Evolutionary conservation across 225 moss, liverwort and hornwort species (phyloP), one percentile per base, ranked within the genome.

Genomic region (Bryoerythrophyllum caledonicum): DNA sequence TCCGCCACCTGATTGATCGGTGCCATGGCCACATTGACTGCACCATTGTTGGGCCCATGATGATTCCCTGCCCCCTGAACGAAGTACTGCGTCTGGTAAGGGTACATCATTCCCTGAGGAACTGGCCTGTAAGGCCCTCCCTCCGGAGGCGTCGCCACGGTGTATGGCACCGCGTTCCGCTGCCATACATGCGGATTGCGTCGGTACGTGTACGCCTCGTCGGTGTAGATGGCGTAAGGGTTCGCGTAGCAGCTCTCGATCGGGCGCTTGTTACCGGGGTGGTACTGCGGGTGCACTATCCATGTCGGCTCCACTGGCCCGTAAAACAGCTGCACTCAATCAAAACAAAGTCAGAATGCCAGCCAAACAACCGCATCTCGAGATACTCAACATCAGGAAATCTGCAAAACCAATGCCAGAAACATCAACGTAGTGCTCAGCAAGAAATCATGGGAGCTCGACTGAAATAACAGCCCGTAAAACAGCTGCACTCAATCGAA

Each of bases 221-320:
- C 79, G 19, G 54, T 27, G 73, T 72, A 79, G 0, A 66, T 51
- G 0, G 65, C 70, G 11, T 79, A 78, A 0, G 76, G 77, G 4
- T 80, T 63, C 20, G 59, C 68, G 10, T 70, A 63, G n/a, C 10
- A 65, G 37, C 60, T 63, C 63, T 68, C 78, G 11, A 34, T 30
- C 21, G 54, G 60, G 15, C 73, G 78, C 53, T 48, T 55, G 65
- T 16, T 26, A 14, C 38, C 68, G 6, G 63, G 63, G 41, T 24
- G 49, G 51, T 19, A 14, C 13, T 67, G 82, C 38, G 77, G 68
- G 32, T 62, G 60, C n/a, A 75, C 54, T n/a, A 79, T 48, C 75
- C 75, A 76, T 10, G 79, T 79, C 14, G 83, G 79, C 61, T 83
- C 83, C 25, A 71, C 60, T 10, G 76, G 79, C 71, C 83, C 83